A percentile compares a stretch with the other conserved stretches of the same genome.
Evolutionary conservation across 1,284 basidiomycete genomes (phyloP).

Genomic region (Puccinia hordei): DNA sequence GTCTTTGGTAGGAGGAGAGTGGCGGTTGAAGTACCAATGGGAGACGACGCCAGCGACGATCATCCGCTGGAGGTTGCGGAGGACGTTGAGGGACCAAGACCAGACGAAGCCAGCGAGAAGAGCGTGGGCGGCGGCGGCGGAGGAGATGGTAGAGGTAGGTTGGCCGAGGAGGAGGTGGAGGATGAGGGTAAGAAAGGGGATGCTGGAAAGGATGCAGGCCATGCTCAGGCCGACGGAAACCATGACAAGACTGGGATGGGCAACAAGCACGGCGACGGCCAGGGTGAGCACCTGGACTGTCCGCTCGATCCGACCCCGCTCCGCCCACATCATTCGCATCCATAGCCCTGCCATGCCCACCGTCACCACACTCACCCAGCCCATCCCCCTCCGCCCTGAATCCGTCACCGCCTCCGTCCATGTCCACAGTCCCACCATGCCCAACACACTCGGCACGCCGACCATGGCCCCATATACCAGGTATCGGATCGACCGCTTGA

Average conservation of each 20-base stretch:
- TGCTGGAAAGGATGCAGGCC: conserved; percentile 34
- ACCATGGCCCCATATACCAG: conserved; percentile 43
- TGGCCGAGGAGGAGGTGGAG: conserved; percentile 8
- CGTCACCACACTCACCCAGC: conserved; percentile 27
- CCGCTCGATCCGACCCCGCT: conserved; percentile 29
- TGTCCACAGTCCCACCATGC: conserved; percentile 41
- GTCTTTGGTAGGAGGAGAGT: conserved; percentile 25
- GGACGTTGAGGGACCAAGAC: conserved; percentile 48
- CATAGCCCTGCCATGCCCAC: conserved; percentile 11
- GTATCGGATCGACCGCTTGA: conserved; percentile 34
- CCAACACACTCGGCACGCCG: conserved; percentile 33
- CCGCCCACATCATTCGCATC: conserved; percentile 25
- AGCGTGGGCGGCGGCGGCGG: conserved; percentile 10
- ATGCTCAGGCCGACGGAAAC: conserved; percentile 34
- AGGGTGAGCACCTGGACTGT: conserved; percentile 41
- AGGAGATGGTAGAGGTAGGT: conserved; percentile 10
- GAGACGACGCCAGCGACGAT: conserved; percentile 48
- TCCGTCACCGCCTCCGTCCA: conserved; percentile 46
- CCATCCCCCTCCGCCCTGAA: conserved; percentile 3
- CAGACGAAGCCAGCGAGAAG: conserved; percentile 41
- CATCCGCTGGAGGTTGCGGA: conserved; percentile 38
- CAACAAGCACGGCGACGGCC: conserved; percentile 24
- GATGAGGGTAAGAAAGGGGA: conserved; percentile 42
- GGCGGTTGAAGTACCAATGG: conserved; percentile 50
- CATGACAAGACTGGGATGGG: conserved; percentile 46